A percentile compares a stretch with the other conserved stretches of the same genome.
phyloP scores from a whole-genome alignment of 1,284 basidiomycete species.

The Singerocomus inundabilis region DNA sequence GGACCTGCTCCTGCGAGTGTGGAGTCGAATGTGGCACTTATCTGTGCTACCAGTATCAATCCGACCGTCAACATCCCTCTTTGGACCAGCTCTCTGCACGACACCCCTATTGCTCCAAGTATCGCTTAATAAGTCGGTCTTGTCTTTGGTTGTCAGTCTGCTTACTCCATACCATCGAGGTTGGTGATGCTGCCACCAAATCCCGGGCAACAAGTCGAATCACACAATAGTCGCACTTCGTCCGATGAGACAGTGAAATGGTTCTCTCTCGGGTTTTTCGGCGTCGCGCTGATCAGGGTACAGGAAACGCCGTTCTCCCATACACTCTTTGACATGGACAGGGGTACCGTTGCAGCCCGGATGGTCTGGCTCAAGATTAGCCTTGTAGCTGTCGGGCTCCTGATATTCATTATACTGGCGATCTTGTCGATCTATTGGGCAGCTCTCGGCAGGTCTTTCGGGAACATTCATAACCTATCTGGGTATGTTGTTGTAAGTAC shows the following conservation, averaged over 20 bases:
- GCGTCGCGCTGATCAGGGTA: slow-evolving; percentile 23
- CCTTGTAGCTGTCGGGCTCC: slow-evolving; percentile 17
- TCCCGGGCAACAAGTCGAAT: neutral
- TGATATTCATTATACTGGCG: slow-evolving; percentile 32
- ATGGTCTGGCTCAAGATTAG: slow-evolving; percentile 35
- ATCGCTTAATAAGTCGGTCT: slow-evolving; percentile 25
- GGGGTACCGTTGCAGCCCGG: slow-evolving; percentile 31
- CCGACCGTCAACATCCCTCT: neutral
- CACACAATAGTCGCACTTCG: neutral
- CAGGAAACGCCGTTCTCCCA: slow-evolving; percentile 37
- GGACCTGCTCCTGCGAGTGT: slow-evolving; percentile 6
- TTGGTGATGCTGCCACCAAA: slow-evolving; percentile 9
- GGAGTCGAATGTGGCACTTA: neutral
- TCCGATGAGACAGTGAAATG: slow-evolving; percentile 12
- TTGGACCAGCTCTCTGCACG: neutral
- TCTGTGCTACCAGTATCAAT: neutral
- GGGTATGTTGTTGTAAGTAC: slow-evolving; percentile 40
- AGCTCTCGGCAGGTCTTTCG: slow-evolving; percentile 30
- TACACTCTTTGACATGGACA: slow-evolving; percentile 35
- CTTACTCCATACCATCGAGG: neutral
- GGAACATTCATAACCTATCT: slow-evolving; percentile 36
- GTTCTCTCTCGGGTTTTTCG: neutral
- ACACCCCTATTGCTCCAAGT: slow-evolving; percentile 3
- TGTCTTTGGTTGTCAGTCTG: neutral
- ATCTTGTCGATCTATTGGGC: slow-evolving; percentile 43